phyloP scores from a whole-genome alignment of 441 rosid genomes.

The Gossypium gossypioides region DNA sequence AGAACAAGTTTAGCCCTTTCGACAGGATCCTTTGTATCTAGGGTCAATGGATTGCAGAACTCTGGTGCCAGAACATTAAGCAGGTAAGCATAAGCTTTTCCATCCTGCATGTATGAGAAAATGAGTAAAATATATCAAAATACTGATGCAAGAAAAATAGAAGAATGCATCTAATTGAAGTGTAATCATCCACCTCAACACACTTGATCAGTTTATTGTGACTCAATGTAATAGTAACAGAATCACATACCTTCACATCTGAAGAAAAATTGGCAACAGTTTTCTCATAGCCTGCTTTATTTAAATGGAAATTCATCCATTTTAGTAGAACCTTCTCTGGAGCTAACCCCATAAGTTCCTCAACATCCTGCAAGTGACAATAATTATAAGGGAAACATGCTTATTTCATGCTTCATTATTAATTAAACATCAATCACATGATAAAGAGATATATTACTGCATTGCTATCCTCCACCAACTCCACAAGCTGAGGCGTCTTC shows the following conservation, averaged over 20 bases:
- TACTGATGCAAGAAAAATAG: neutral
- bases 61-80: slow-evolving; percentile 74
- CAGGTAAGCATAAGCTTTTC: slow-evolving; percentile 55
- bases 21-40: slow-evolving; percentile 37
- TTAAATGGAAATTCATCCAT: slow-evolving; percentile 73
- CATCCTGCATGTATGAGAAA: slow-evolving; percentile 38
- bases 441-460: slow-evolving; percentile 20
- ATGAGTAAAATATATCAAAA: slow-evolving; percentile 11
- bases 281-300: slow-evolving; percentile 63
- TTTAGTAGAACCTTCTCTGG: slow-evolving; percentile 61
- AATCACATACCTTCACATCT: slow-evolving; percentile 46
- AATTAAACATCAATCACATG: neutral
- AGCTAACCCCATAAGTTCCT: slow-evolving; percentile 54
- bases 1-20: slow-evolving; percentile 65
- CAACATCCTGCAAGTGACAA: slow-evolving; percentile 41
- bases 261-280: slow-evolving; percentile 52
- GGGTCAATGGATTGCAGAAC: slow-evolving; percentile 50
- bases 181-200: neutral
- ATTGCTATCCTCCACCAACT: slow-evolving; percentile 53
- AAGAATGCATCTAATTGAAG: neutral
- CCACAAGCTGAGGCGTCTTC: slow-evolving; percentile 74
- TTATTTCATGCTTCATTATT: neutral
- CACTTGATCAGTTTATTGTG: neutral
- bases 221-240: neutral
- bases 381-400: neutral